Evolutionary conservation across 1,284 basidiomycete species (phyloP), one percentile per base, ranked within the genome.

Genomic region (Irpex rosettiformis): DNA sequence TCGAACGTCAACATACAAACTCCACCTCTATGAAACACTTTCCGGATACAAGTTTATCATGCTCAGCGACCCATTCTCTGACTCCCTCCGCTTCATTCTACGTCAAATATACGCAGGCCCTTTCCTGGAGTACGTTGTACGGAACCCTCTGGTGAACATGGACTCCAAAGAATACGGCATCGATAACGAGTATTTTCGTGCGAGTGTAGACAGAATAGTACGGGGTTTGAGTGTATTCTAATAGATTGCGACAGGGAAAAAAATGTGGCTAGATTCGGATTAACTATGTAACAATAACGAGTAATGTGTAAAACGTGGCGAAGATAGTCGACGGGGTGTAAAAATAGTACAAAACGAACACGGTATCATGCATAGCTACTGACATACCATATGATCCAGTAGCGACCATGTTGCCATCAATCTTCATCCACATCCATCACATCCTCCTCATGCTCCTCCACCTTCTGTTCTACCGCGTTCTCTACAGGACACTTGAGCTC

Each of bases 41-140:
- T 94, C 95, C 6, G 91, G 93, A 43, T 97, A 94, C 84, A 97
- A 96, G 69, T 97, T 99, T 73, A 83, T 98, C 66, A 91, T 98
- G 77, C 84, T 99, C 66, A 94, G 89, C 60, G 94, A 97, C 69
- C 91, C 94, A 1, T 81, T 81, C 47, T 79, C 87, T 33, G 93
- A 96, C 62, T 88, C 89, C 18, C 79, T 96, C 47, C 90, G 93
- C 29, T 89, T 90, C 65, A 82, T 94, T 45, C 77, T 98, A 51
- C 85, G 89, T 42, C 91, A 96, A 72, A 86, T 99, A 63, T 96
- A 97, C 73, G 82, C 85, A n/a, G 94, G 95, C 1, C 93, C 95
- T 0, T 98, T 98, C 77, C 73, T 97, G 42, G 94, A 98, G 70
- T 93, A 88, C 70, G 94, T 98, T 48, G 93, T 96, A 48, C 84